Base-by-base conservation (phyloP, 352 stramenopile species). In the Phytophthora citrophthora region DNA sequence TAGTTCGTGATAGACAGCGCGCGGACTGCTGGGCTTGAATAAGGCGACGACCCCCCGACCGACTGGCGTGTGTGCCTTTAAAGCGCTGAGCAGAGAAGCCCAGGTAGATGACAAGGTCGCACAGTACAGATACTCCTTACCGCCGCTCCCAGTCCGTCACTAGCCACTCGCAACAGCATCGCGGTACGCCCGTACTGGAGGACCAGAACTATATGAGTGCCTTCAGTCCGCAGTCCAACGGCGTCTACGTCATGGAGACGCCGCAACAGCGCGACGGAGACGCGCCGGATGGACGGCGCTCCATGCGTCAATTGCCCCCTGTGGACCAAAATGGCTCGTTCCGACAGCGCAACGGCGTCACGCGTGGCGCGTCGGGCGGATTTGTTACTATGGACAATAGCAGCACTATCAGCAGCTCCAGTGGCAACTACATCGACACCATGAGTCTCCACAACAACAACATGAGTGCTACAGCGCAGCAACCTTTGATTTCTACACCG, bases 221-320 rank as follows among this genome's bases (percentile, higher is more conserved):
- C 46, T 81, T 76, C 48, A 88, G 73, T 51, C 84, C 75, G 26
- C 70, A 78, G n/a, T 73, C 63, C 31, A 79, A 75, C 51, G 68
- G 73, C 20, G 41, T 90, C n/a, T 91, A 89, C 72, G 77, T 91
- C 55, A 92, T 93, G 81, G 85, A 91, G 55, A 78, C 77, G 31
- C 68, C 58, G 40, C 72, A 72, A 40, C 61, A 73, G 50, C 63
- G 69, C 27, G 70, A 81, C 32, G 36, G 68, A 3, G 63, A 73
- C 31, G 12, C 49, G 29, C 46, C 54, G 2, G 70, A 86, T 44
- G 73, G 73, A 47, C 64, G 74, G 20, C 74, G 74, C 23, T 64
- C 61, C 18, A 55, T 67, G 70, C 70, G 70, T 26, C 70, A 76
- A 61, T 27, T 77, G 26, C 69, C 69, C 44, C 65, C 61, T 12